Evolutionary conservation across 2,329 filamentous ascomycete species (phyloP), one percentile per base, ranked within the genome.

Genomic region (Trichoderma arundinaceum): DNA sequence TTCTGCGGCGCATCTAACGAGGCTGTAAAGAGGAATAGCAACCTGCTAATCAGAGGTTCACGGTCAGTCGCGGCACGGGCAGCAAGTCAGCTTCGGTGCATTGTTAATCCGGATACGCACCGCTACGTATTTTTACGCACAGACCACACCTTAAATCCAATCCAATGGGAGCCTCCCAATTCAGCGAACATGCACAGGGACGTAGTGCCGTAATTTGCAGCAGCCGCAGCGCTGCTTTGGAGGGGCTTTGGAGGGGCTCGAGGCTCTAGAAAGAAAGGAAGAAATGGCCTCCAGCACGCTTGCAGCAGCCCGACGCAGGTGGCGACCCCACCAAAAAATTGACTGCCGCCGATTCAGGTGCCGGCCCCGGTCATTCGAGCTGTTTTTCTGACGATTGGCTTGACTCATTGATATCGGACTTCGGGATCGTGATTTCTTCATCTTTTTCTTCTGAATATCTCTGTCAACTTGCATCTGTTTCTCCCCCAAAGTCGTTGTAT

Each of bases 101-200:
- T 69, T 35, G 32, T 72, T 73, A 67, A 71, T 72, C 72, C 75
- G 75, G 22, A 4, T 49, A 6, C 13, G 8, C 17, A 65, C 51
- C 41, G 1, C 2, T 7, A 38, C 38, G 32, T 4, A 28, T 7
- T 8, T 2, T 0, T 0, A 4, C 22, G 76, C 76, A 77, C 74
- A 69, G 75, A 76, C 74, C 76, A 74, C 68, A 77, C 69, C 73
- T 77, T 77, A 77, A 74, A 70, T 57, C 2, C 43, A 8, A 17
- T 7, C 60, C 59, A 66, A 64, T 64, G 43, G 33, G 12, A 53
- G 28, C 41, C n/a, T 35, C 22, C 7, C 19, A 61, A 63, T 63
- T 66, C 39, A 35, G 52, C 12, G 17, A 35, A 48, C 19, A 12
- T 41, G 39, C 17, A 41, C 52, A 1, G 35, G 52, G 22, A 28